A percentile compares a stretch with the other conserved stretches of the same genome.
These are phyloP conservation scores for Diaporthe helianthi DNA, from an alignment of 2,329 filamentous ascomycete species.

Conservation along the genomic window DNA sequence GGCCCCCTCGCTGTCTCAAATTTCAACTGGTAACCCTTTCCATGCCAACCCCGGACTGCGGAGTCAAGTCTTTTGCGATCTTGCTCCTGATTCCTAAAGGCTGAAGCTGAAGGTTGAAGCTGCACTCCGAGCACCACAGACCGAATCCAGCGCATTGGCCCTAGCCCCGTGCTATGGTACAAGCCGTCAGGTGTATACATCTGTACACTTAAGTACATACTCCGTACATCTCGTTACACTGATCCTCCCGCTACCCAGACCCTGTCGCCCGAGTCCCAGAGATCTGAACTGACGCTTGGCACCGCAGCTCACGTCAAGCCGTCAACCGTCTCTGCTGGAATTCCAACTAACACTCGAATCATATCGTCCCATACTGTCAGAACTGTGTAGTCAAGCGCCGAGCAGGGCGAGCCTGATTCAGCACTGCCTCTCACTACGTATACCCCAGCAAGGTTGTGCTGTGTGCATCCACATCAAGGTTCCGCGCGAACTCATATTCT, in stretches of 20 bases:
- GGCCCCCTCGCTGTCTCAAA: background rate
- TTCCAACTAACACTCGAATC: constrained; percentile 25
- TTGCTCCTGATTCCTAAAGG: background rate
- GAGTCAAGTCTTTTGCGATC: background rate
- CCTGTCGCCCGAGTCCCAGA: constrained; percentile 23
- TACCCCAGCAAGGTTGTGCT: constrained; percentile 18
- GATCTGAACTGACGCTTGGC: constrained; percentile 30
- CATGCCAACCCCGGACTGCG: background rate
- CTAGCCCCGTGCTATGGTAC: background rate
- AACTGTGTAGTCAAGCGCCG: constrained; percentile 9
- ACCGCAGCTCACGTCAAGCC: constrained; percentile 4
- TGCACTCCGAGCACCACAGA: constrained; percentile 4
- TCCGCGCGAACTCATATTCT: constrained; percentile 18
- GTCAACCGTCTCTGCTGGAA: constrained; percentile 1
- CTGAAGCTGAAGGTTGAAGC: too few relatives aligned
- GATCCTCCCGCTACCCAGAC: constrained; percentile 25
- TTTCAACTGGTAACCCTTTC: background rate
- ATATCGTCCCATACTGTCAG: too few relatives aligned
- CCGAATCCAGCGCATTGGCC: constrained; percentile 9
- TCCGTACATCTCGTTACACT: constrained; percentile 22
- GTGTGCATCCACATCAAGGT: background rate
- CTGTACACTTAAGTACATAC: background rate
- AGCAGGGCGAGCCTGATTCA: constrained; percentile 6
- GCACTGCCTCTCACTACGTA: constrained; percentile 23
- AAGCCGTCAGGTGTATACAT: too few relatives aligned